Evolutionary conservation across 225 moss, liverwort and hornwort genomes (phyloP).

Genomic region (Takakia lepidozioides): DNA sequence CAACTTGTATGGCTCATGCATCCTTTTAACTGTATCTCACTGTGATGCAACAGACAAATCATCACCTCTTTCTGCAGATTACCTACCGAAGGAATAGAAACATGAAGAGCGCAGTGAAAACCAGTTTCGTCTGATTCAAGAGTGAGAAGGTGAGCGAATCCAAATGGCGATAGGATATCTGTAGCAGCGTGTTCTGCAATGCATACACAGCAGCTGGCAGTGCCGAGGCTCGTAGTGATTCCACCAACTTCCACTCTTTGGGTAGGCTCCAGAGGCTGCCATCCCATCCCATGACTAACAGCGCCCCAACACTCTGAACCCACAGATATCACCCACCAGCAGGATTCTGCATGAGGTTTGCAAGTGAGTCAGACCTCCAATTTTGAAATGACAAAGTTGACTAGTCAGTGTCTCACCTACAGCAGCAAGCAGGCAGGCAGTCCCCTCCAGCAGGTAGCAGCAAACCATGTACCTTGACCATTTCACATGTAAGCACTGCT

Average conservation of each 20-base stretch:
- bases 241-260: constrained; percentile 67
- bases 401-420: constrained; percentile 46
- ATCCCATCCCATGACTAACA: constrained; percentile 49
- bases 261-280: constrained; percentile 36
- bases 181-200: constrained; percentile 79
- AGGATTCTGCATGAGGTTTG: too few species aligned
- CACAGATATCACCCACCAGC: background rate
- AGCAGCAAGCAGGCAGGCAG: constrained; percentile 36
- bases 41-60: too few species aligned
- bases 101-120: constrained; percentile 91
- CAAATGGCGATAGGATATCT: constrained; percentile 80
- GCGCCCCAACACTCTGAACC: constrained; percentile 55
- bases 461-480: constrained; percentile 72
- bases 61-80: too few species aligned
- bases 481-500: constrained; percentile 78
- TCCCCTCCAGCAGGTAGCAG: constrained; percentile 34
- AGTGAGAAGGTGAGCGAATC: constrained; percentile 92
- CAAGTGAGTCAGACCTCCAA: background rate
- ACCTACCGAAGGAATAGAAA: constrained; percentile 72
- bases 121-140: constrained; percentile 95
- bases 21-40: too few species aligned
- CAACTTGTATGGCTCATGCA: too few species aligned
- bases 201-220: constrained; percentile 89
- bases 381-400: constrained; percentile 8
- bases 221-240: constrained; percentile 75